These are phyloP conservation scores for Chaetoscypha palmicola DNA, from an alignment of 2,329 filamentous ascomycete genomes.

Conservation along the genomic window DNA sequence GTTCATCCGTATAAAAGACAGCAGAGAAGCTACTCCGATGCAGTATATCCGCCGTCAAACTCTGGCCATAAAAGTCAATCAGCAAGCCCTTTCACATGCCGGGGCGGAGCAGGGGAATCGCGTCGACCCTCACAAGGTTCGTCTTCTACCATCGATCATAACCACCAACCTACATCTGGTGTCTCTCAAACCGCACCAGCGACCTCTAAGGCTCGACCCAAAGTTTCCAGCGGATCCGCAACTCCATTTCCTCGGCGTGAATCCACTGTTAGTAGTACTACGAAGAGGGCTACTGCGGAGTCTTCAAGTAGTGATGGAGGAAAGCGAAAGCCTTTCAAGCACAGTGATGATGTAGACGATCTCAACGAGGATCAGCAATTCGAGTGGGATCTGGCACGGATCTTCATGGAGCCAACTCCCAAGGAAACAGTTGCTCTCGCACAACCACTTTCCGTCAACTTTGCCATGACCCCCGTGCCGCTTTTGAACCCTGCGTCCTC, in stretches of 20 bases:
- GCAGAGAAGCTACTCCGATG: slow-evolving; percentile 11
- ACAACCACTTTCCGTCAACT: slow-evolving; percentile 38
- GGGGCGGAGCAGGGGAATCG: neutral
- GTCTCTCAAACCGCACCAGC: slow-evolving; percentile 3
- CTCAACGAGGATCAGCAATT: slow-evolving; percentile 30
- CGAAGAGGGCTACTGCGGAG: slow-evolving; percentile 2
- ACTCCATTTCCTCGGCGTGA: slow-evolving; percentile 10
- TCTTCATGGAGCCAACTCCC: slow-evolving; percentile 34
- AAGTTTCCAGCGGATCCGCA: neutral
- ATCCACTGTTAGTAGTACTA: slow-evolving; percentile 3
- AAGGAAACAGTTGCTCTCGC: slow-evolving; percentile 41
- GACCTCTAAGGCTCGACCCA: neutral
- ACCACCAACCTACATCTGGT: too few species aligned
- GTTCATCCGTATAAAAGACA: slow-evolving; percentile 11
- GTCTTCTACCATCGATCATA: too few species aligned
- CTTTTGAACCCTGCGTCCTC: slow-evolving; percentile 39
- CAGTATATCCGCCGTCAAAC: slow-evolving; percentile 12
- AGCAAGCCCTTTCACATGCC: slow-evolving; percentile 1
- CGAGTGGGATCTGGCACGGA: slow-evolving; percentile 35
- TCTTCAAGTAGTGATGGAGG: neutral
- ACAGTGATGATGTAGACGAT: slow-evolving; percentile 13
- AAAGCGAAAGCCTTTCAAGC: neutral
- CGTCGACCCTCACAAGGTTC: too few species aligned
- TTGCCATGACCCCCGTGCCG: slow-evolving; percentile 40
- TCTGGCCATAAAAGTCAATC: slow-evolving; percentile 12